phyloP scores from a whole-genome alignment of 192 early-diverging fungal genomes.

The Umbelopsis vinacea region DNA sequence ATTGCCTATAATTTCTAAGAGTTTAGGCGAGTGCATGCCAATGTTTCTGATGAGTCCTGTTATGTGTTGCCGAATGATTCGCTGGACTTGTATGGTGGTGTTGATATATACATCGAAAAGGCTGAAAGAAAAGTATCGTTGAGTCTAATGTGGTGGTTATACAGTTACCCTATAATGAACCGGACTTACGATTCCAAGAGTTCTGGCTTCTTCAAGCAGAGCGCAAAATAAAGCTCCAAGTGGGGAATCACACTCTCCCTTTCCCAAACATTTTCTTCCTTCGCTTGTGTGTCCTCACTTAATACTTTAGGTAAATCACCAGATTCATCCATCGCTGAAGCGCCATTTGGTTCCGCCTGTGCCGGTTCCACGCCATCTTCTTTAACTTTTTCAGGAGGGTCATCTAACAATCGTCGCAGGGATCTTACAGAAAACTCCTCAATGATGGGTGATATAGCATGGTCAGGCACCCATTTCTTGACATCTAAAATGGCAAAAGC shows the following conservation, averaged over 20 bases:
- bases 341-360: background rate
- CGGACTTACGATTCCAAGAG: conserved; percentile 66
- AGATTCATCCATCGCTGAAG: conserved; percentile 9
- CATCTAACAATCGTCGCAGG: conserved; percentile 18
- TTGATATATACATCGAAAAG: conserved; percentile 55
- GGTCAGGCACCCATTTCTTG: conserved; percentile 65
- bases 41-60: conserved; percentile 69
- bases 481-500: conserved; percentile 62
- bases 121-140: conserved; percentile 36
- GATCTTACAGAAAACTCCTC: conserved; percentile 51
- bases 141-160: background rate
- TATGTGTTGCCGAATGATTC: conserved; percentile 61
- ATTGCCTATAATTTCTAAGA: conserved; percentile 59
- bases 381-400: conserved; percentile 14
- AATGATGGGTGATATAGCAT: conserved; percentile 48
- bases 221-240: conserved; percentile 77
- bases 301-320: conserved; percentile 13
- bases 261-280: conserved; percentile 40
- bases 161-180: background rate
- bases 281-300: background rate
- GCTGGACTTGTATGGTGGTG: conserved; percentile 46
- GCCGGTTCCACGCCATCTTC: conserved; percentile 25
- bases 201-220: conserved; percentile 73
- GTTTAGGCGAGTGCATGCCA: conserved; percentile 55
- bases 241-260: conserved; percentile 68